A percentile compares a stretch with the other conserved stretches of the same genome.
These are phyloP conservation scores for Bruguiera parviflora DNA, from an alignment of 345 rosid species.

Conservation along the genomic window DNA sequence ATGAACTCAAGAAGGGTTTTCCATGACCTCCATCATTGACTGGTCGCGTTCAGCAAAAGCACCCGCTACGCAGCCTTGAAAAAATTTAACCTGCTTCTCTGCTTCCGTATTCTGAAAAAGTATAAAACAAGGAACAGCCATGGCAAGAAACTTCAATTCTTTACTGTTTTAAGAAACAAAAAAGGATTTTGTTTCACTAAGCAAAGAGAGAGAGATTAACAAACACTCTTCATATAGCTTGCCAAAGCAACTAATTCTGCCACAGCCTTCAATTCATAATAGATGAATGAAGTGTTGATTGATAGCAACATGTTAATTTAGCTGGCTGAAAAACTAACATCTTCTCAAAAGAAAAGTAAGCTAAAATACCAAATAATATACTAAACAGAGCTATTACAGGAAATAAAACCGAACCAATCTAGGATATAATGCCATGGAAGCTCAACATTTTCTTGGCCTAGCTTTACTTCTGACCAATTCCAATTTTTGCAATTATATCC, in stretches of 20 bases:
- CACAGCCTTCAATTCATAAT: neutral
- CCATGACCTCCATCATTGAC: conserved; percentile 78
- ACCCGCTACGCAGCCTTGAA: conserved; percentile 92
- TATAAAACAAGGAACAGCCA: conserved; percentile 11
- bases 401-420: neutral
- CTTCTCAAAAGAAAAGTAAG: conserved; percentile 1
- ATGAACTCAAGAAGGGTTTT: conserved; percentile 12
- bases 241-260: neutral
- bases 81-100: conserved; percentile 91
- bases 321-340: neutral
- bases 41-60: conserved; percentile 97
- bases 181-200: neutral
- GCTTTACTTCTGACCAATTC: neutral
- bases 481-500: neutral
- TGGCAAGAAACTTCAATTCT: conserved; percentile 7
- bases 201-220: neutral
- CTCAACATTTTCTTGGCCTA: neutral
- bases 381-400: neutral
- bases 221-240: neutral
- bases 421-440: neutral
- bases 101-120: conserved; percentile 72
- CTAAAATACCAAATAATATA: neutral
- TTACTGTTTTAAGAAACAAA: neutral
- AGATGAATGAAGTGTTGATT: neutral
- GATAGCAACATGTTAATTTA: neutral